Conservation (phyloP, 2,329 filamentous ascomycete species). For the Cladophialophora exuberans region DNA sequence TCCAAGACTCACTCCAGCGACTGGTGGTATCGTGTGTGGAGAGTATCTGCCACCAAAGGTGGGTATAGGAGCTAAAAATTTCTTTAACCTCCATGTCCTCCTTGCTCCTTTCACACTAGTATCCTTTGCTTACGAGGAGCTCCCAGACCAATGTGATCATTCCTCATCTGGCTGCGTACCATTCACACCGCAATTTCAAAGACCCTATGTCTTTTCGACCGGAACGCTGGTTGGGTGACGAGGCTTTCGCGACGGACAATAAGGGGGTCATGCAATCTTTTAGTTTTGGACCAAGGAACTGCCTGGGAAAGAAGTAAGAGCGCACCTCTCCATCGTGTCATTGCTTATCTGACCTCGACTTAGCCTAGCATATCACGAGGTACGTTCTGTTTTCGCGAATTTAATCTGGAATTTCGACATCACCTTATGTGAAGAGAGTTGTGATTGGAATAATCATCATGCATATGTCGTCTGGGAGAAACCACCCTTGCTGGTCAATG, state of each 20-base stretch:
- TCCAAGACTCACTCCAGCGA: constrained; percentile 20
- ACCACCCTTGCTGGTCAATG: neutral
- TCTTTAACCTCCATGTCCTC: too few relatives aligned
- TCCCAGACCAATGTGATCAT: too few relatives aligned
- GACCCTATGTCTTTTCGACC: constrained; percentile 24
- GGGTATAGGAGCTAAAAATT: too few relatives aligned
- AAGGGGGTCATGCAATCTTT: constrained; percentile 40
- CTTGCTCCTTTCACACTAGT: too few relatives aligned
- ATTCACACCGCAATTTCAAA: constrained; percentile 33
- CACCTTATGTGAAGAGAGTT: neutral
- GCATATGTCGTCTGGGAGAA: neutral
- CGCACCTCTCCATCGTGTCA: neutral
- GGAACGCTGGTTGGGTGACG: constrained; percentile 24
- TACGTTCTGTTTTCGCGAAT: neutral
- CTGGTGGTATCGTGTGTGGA: constrained; percentile 15
- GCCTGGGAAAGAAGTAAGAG: constrained; percentile 31
- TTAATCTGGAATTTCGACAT: neutral
- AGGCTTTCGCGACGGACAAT: constrained; percentile 31
- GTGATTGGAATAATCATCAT: neutral
- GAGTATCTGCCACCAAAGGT: constrained; percentile 37
- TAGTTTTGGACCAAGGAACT: constrained; percentile 41
- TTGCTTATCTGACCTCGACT: too few relatives aligned
- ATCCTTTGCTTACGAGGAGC: too few relatives aligned
- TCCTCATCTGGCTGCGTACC: constrained; percentile 23
- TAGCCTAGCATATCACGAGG: neutral